A percentile compares a stretch with the other conserved stretches of the same genome.
phyloP scores from a whole-genome alignment of 1,284 basidiomycete genomes.

The Tylopilus sp. region DNA sequence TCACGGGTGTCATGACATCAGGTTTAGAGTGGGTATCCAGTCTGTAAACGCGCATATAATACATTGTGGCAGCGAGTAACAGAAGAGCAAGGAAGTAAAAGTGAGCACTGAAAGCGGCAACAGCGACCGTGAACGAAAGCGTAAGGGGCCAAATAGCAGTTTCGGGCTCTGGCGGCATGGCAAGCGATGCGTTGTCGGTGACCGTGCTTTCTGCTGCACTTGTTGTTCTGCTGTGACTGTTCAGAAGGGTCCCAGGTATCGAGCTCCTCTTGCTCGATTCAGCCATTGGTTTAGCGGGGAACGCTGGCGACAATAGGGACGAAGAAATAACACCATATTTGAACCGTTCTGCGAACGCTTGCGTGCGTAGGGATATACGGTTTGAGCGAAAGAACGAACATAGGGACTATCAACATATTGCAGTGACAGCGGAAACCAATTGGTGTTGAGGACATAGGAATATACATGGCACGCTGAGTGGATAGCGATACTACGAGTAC shows the following conservation, averaged over 20 bases:
- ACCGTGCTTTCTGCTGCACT: constrained; percentile 34
- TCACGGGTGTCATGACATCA: constrained; percentile 51
- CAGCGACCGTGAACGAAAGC: constrained; percentile 37
- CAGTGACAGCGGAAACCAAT: neutral
- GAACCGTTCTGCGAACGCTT: constrained; percentile 69
- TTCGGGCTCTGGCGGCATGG: constrained; percentile 32
- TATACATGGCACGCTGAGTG: constrained; percentile 10
- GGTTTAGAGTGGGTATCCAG: constrained; percentile 39
- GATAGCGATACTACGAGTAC: constrained; percentile 9
- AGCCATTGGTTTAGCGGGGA: constrained; percentile 34
- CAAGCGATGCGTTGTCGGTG: constrained; percentile 24
- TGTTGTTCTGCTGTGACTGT: constrained; percentile 38
- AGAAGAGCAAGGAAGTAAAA: constrained; percentile 46
- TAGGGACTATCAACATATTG: constrained; percentile 32
- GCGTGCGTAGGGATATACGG: constrained; percentile 30
- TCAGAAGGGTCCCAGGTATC: constrained; percentile 45
- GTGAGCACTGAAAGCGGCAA: constrained; percentile 47
- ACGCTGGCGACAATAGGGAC: constrained; percentile 57
- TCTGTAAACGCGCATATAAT: constrained; percentile 39
- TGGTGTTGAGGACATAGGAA: neutral
- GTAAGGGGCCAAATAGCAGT: constrained; percentile 40
- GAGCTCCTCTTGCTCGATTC: constrained; percentile 31
- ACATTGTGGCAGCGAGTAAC: constrained; percentile 40
- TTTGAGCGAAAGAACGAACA: constrained; percentile 27
- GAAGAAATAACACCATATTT: constrained; percentile 85